phyloP scores from a whole-genome alignment of 306 rosid species.

The Cucumis sativus region Cucumber_9930_V3 NC_026655.2:29957501-29958000 shows the following conservation, averaged over 20 bases:
- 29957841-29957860: slow-evolving; percentile 92
- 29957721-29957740: slow-evolving; percentile 8
- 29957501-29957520: too few relatives aligned
- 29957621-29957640: too few relatives aligned
- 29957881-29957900: slow-evolving; percentile 81
- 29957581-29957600: too few relatives aligned
- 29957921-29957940: slow-evolving; percentile 38
- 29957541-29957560: too few relatives aligned
- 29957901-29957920: slow-evolving; percentile 44
- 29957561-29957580: too few relatives aligned
- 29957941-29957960: not conserved
- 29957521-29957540: too few relatives aligned
- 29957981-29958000: not conserved
- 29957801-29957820: slow-evolving; percentile 12
- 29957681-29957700: too few relatives aligned
- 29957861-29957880: slow-evolving; percentile 89
- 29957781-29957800: slow-evolving; percentile 46
- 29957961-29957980: not conserved
- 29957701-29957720: slow-evolving; percentile 6
- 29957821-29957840: slow-evolving; percentile 13
- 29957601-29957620: too few relatives aligned
- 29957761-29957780: slow-evolving; percentile 25
- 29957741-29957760: slow-evolving; percentile 12
- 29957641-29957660: too few relatives aligned
- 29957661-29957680: too few relatives aligned